Base-by-base conservation (phyloP, 176 grass and related monocot species). In the Lolium multiflorum region DNA sequence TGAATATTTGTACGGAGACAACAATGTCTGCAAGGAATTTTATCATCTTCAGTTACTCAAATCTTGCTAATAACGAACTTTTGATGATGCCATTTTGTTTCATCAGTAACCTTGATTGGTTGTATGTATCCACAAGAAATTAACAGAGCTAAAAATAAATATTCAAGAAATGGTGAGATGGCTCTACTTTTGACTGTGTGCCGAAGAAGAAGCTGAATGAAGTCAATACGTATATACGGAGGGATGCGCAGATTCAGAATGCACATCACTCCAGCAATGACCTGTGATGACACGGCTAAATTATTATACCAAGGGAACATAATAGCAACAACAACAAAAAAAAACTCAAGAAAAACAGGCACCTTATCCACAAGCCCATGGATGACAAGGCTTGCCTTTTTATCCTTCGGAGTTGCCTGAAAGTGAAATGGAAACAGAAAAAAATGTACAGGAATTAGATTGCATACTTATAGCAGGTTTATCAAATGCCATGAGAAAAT, bases 301-400 rank as follows among this genome's bases (percentile, higher is more conserved):
- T 75, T 24, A 66, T 46, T 56, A 60, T 64, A 50, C 24, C 35
- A 84, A 66, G 50, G 71, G 50, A 62, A 72, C 59, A 86, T 85
- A 65, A 68, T 54, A 82, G 52, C 79, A 88, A 82, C 25, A 90
- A 84, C 79, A 88, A 82, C n/a, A 90, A 84, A 54, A 17, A 54
- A 17, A 57, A 85, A 89, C 25, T 47, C 50, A 73, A 26, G 31
- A 74, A 59, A 82, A 74, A 88, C 43, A 82, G 15, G 43, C 80
- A 98, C 96, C 96, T 96, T 92, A 88, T 98, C 96, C 35, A 98
- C 96, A 12, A 95, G 74, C 22, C 92, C 96, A 92, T 94, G 96
- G 80, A 98, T 98, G 72, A 98, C 93, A 87, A 98, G 74, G 86
- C 86, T 98, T 71, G 96, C 96, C 68, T 92, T 98, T 90, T 96